Evolutionary conservation across 164 flowering plant species (phyloP).

Genomic region (Dillenia suffruticosa): DNA sequence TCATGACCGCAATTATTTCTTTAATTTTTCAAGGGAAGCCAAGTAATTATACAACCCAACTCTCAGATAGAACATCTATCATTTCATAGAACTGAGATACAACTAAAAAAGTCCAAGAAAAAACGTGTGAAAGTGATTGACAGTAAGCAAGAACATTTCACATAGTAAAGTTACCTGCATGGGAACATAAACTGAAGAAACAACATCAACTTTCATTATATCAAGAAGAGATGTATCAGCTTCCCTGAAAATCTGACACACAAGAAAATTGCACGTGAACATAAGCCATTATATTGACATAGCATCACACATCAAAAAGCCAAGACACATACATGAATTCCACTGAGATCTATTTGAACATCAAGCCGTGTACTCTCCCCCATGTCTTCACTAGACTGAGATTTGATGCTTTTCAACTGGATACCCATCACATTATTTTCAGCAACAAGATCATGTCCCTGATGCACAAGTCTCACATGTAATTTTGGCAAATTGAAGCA

Average conservation of each 20-base stretch:
- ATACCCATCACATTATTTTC: constrained; percentile 90
- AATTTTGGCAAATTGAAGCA: constrained; percentile 80
- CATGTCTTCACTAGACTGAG: constrained; percentile 65
- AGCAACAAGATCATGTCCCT: constrained; percentile 42
- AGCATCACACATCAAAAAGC: no score
- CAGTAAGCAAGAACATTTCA: no score
- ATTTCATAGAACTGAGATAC: no score
- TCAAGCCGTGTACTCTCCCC: constrained; percentile 90
- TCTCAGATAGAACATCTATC: no score
- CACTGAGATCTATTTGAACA: constrained; percentile 89
- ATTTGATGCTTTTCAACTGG: constrained; percentile 67
- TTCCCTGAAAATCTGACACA: constrained; percentile 81
- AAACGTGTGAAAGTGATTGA: no score
- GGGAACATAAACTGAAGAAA: constrained; percentile 69
- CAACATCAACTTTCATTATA: constrained; percentile 75
- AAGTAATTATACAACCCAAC: no score
- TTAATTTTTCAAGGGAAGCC: no score
- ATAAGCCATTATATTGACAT: no score
- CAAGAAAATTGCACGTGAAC: background rate
- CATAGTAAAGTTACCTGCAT: constrained; percentile 40
- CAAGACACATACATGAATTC: constrained; percentile 77
- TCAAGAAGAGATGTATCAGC: constrained; percentile 71
- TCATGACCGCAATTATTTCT: no score
- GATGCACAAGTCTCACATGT: constrained; percentile 64
- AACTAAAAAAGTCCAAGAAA: no score